phyloP scores from a whole-genome alignment of 2,329 filamentous ascomycete genomes.

The Aureobasidium musti region DNA sequence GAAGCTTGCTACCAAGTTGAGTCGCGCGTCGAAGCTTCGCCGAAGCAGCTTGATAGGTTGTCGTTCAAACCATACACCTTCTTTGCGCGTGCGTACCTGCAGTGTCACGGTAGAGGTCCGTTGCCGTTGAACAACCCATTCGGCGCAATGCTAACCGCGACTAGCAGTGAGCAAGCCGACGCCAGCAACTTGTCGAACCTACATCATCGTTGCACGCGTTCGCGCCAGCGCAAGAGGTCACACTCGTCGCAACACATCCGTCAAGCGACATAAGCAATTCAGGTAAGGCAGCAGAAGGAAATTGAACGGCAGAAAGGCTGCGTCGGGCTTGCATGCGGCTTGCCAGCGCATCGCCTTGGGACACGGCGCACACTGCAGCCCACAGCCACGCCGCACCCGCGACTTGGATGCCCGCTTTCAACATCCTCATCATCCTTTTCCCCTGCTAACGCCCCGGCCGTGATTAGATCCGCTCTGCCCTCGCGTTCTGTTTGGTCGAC shows the following conservation, averaged over 20 bases:
- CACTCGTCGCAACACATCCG: neutral
- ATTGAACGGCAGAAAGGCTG: conserved; percentile 6
- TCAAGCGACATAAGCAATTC: conserved; percentile 9
- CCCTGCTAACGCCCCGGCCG: conserved; percentile 16
- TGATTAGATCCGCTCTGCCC: conserved; percentile 27
- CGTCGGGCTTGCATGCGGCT: conserved; percentile 22
- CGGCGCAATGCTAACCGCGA: conserved; percentile 11
- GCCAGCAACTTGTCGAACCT: conserved; percentile 1
- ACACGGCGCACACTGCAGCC: conserved; percentile 16
- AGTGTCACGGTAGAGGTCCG: conserved; percentile 19
- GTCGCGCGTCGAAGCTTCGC: conserved; percentile 26
- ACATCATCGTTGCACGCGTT: conserved; percentile 15
- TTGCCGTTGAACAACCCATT: conserved; percentile 15
- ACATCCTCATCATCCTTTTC: neutral
- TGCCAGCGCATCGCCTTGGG: conserved; percentile 26
- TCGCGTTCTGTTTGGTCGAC: conserved; percentile 28
- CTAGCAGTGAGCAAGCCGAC: conserved; percentile 8
- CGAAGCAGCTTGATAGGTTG: conserved; percentile 26
- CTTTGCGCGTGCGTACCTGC: conserved; percentile 28
- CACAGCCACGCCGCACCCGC: conserved; percentile 23
- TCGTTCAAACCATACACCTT: conserved; percentile 19
- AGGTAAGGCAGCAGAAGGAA: conserved; percentile 26
- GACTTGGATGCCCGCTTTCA: neutral
- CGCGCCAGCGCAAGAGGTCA: conserved; percentile 17
- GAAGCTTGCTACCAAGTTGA: conserved; percentile 12